Evolutionary conservation across 768 basidiomycete species (phyloP).

Genomic region (Symmetrospora coprosmae): DNA sequence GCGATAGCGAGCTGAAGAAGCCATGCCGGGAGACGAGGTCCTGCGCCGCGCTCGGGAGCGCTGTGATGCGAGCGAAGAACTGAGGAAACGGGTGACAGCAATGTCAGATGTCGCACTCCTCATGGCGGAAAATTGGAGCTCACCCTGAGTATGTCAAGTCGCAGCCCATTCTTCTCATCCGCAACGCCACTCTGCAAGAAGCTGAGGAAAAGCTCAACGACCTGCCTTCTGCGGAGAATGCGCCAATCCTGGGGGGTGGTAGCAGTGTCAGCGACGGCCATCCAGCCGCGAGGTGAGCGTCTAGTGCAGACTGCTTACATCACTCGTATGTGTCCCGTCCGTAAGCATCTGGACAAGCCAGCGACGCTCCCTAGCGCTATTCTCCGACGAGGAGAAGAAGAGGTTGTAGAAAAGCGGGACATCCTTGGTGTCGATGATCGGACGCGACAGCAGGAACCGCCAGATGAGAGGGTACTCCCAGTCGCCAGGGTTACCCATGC

Average conservation of each 20-base stretch:
- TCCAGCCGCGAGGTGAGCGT: background rate
- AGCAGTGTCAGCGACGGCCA: background rate
- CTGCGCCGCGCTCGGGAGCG: slow-evolving; percentile 27
- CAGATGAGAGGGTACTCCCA: slow-evolving; percentile 76
- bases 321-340: slow-evolving; percentile 22
- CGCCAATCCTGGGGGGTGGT: slow-evolving; percentile 31
- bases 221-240: slow-evolving; percentile 30
- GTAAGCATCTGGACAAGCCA: slow-evolving; percentile 30
- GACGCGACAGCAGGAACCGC: slow-evolving; percentile 77
- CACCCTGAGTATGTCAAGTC: slow-evolving; percentile 27
- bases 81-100: background rate
- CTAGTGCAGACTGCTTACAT: background rate
- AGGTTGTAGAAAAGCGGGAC: slow-evolving; percentile 82
- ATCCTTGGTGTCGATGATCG: slow-evolving; percentile 61
- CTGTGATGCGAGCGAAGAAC: slow-evolving; percentile 26
- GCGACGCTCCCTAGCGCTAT: slow-evolving; percentile 22
- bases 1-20: slow-evolving; percentile 18
- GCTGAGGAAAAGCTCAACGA: slow-evolving; percentile 29
- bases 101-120: background rate
- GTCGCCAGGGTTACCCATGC: slow-evolving; percentile 71
- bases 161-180: slow-evolving; percentile 10
- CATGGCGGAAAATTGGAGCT: background rate
- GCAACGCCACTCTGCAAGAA: slow-evolving; percentile 25
- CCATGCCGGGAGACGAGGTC: slow-evolving; percentile 29
- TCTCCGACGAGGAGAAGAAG: slow-evolving; percentile 45